Evolutionary conservation across 768 basidiomycete genomes (phyloP).

Genomic region (Mycena kentingensis): DNA sequence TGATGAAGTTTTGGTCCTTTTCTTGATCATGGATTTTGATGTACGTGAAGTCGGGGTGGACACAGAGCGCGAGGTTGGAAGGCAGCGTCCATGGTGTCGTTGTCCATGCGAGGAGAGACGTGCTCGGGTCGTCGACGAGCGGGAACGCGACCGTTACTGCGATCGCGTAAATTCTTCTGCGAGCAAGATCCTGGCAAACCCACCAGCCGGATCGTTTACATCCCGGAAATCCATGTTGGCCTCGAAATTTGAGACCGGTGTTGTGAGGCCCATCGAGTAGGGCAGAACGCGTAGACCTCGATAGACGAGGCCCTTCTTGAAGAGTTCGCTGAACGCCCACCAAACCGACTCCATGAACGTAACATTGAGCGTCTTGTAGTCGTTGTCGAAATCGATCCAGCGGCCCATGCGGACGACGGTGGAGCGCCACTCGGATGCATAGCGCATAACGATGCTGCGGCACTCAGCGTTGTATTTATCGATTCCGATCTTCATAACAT

Average conservation of each 20-base stretch:
- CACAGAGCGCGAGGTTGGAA: slow-evolving; percentile 92
- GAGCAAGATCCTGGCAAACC: slow-evolving; percentile 24
- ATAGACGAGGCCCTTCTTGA: slow-evolving; percentile 90
- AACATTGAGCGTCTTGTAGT: slow-evolving; percentile 95
- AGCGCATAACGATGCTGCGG: slow-evolving; percentile 95
- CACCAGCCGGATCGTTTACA: slow-evolving; percentile 90
- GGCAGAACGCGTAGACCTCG: slow-evolving; percentile 95
- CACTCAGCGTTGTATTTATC: slow-evolving; percentile 98
- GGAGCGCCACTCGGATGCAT: slow-evolving; percentile 88
- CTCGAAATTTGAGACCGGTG: slow-evolving; percentile 97
- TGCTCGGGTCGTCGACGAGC: slow-evolving; percentile 88
- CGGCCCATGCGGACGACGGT: slow-evolving; percentile 98
- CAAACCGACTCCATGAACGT: slow-evolving; percentile 98
- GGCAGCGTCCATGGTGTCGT: slow-evolving; percentile 99
- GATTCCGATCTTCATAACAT: slow-evolving; percentile 95
- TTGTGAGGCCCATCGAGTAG: slow-evolving; percentile 94
- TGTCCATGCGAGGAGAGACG: slow-evolving; percentile 94
- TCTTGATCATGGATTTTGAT: slow-evolving; percentile 95
- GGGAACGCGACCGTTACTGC: slow-evolving; percentile 91
- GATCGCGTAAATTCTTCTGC: background rate
- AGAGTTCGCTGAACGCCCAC: slow-evolving; percentile 98
- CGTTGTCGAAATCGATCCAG: slow-evolving; percentile 99
- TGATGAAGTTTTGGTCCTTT: slow-evolving; percentile 83
- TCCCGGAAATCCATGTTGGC: slow-evolving; percentile 91
- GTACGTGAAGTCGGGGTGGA: slow-evolving; percentile 94